These are phyloP conservation scores for Hondaea fermentalgiana DNA, from an alignment of 108 stramenopile species.

Conservation along the genomic window DNA sequence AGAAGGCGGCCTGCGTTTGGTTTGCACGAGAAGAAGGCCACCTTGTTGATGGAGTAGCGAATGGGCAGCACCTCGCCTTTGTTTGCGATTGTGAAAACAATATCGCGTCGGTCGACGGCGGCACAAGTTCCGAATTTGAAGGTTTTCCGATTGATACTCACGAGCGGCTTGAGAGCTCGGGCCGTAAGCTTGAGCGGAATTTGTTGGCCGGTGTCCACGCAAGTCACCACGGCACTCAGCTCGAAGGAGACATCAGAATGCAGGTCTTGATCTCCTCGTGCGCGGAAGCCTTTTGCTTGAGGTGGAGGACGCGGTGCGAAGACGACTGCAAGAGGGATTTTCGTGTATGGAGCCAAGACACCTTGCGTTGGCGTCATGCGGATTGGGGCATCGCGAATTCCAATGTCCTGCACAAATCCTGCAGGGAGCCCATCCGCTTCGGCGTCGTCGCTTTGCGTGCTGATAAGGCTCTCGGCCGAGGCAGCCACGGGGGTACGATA, in stretches of 20 bases:
- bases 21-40: slow-evolving; percentile 20
- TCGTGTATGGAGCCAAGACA: neutral
- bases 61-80: neutral
- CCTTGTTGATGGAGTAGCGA: slow-evolving; percentile 13
- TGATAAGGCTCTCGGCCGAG: neutral
- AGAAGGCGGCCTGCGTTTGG: neutral
- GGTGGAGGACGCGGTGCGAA: neutral
- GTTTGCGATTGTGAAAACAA: neutral
- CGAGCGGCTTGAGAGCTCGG: neutral
- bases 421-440: neutral
- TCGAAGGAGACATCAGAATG: neutral
- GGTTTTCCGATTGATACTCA: neutral
- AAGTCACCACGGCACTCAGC: neutral
- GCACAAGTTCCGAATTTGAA: neutral
- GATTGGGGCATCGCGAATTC: neutral
- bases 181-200: neutral
- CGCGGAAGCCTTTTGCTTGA: neutral
- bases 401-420: neutral
- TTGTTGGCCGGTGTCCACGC: neutral
- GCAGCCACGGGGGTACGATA: neutral
- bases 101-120: neutral
- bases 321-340: slow-evolving; percentile 6
- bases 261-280: neutral
- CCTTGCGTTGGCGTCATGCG: neutral
- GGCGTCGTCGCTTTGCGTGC: neutral